These are phyloP conservation scores for Cryptococcus hybrid DNA, from an alignment of 1,284 basidiomycete genomes.

Conservation along the genomic window DNA sequence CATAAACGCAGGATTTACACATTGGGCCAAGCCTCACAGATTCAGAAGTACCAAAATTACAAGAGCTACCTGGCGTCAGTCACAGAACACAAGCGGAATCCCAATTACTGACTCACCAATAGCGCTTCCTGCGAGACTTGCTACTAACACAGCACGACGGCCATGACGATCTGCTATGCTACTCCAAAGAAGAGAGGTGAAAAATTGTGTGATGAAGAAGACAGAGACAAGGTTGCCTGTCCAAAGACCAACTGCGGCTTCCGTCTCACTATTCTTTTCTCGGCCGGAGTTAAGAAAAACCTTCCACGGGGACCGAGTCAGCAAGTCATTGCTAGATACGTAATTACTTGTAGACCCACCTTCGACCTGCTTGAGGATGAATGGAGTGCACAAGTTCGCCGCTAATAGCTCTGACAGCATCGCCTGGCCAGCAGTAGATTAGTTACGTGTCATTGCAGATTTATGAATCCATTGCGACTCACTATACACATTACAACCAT, in stretches of 20 bases:
- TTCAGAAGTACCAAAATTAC: slow-evolving; percentile 77
- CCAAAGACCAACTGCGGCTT: slow-evolving; percentile 48
- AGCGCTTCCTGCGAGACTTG: slow-evolving; percentile 66
- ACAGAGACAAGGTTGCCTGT: slow-evolving; percentile 53
- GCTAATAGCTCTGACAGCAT: slow-evolving; percentile 91
- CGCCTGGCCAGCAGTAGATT: slow-evolving; percentile 56
- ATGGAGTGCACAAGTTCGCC: slow-evolving; percentile 86
- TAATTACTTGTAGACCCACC: slow-evolving; percentile 51
- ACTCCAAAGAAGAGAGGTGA: slow-evolving; percentile 90
- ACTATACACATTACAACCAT: slow-evolving; percentile 91
- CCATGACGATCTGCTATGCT: slow-evolving; percentile 91
- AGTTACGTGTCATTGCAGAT: neutral
- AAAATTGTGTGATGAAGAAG: slow-evolving; percentile 62
- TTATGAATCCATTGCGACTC: slow-evolving; percentile 37
- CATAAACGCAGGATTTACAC: neutral
- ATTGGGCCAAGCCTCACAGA: slow-evolving; percentile 45
- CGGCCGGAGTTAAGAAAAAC: slow-evolving; percentile 35
- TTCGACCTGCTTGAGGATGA: slow-evolving; percentile 90
- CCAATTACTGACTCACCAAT: slow-evolving; percentile 19
- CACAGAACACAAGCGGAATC: neutral
- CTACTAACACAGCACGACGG: slow-evolving; percentile 75
- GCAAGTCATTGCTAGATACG: neutral
- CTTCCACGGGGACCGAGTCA: slow-evolving; percentile 8
- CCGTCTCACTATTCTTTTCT: slow-evolving; percentile 38
- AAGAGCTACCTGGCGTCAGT: slow-evolving; percentile 44